These are phyloP conservation scores for Pneumocystis canis DNA, from an alignment of 1,139 yeast genomes.

Conservation along the genomic window DNA sequence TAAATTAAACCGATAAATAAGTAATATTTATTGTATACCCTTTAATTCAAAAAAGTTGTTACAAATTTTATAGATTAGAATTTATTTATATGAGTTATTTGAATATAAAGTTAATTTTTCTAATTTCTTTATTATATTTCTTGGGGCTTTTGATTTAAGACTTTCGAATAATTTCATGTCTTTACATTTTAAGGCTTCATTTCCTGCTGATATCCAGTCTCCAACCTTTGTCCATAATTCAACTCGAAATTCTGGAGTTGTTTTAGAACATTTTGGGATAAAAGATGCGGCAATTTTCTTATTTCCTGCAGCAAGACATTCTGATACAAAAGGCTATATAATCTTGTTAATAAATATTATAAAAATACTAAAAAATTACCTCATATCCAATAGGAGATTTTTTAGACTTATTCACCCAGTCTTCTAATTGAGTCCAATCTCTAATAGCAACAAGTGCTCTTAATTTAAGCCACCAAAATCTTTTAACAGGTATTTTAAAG, in stretches of 20 bases:
- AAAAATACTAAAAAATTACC: background rate
- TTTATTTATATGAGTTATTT: background rate
- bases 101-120: background rate
- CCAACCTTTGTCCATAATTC: conserved; percentile 39
- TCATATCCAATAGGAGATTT: conserved; percentile 64
- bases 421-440: conserved; percentile 49
- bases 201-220: conserved; percentile 42
- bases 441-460: conserved; percentile 37
- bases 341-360: background rate
- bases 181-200: conserved; percentile 43
- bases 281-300: conserved; percentile 31
- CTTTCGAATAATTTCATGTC: conserved; percentile 34
- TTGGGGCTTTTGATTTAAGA: conserved; percentile 25
- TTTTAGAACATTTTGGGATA: conserved; percentile 26
- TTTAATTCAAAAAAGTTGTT: background rate
- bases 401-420: conserved; percentile 30
- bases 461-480: conserved; percentile 49
- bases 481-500: conserved; percentile 48
- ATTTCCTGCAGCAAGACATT: conserved; percentile 38
- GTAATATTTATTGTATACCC: background rate
- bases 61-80: background rate
- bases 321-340: conserved; percentile 37
- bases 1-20: background rate
- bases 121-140: background rate
- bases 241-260: conserved; percentile 30